These are phyloP conservation scores for Rhazya stricta DNA, from an alignment of 257 asterid species.

Conservation along the genomic window DNA sequence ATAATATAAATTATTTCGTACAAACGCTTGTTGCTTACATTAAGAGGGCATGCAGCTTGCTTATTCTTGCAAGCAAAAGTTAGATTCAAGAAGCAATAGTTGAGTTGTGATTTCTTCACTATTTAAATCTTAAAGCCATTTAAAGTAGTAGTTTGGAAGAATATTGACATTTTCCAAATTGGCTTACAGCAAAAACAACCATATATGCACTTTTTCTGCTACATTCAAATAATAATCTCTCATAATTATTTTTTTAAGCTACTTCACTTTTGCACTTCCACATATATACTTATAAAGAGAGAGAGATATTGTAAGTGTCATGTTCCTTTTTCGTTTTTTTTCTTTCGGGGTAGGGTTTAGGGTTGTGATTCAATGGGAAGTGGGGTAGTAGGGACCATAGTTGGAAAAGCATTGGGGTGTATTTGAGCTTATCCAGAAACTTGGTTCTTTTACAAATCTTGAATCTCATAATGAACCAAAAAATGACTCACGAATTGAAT, in stretches of 20 bases:
- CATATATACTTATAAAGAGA: too few species aligned
- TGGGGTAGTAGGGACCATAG: neutral
- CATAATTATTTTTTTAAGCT: neutral
- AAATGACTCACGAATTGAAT: neutral
- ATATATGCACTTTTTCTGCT: neutral
- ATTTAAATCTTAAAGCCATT: neutral
- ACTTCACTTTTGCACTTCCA: neutral
- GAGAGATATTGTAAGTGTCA: too few species aligned
- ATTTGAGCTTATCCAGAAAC: neutral
- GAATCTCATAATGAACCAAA: neutral
- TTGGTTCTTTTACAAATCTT: neutral
- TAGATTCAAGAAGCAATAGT: neutral
- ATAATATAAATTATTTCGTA: too few species aligned
- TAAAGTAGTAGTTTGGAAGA: neutral
- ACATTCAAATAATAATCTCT: too few species aligned
- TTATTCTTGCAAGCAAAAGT: neutral
- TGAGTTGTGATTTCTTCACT: neutral
- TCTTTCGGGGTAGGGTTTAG: neutral
- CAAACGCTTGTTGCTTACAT: too few species aligned
- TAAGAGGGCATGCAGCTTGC: too few species aligned
- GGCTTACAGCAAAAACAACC: neutral
- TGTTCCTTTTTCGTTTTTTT: too few species aligned
- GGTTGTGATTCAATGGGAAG: neutral
- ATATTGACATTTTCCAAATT: neutral
- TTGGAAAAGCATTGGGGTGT: neutral